Conservation (phyloP, 129 eudicot species). For the Oenanthe sinensis region DNA sequence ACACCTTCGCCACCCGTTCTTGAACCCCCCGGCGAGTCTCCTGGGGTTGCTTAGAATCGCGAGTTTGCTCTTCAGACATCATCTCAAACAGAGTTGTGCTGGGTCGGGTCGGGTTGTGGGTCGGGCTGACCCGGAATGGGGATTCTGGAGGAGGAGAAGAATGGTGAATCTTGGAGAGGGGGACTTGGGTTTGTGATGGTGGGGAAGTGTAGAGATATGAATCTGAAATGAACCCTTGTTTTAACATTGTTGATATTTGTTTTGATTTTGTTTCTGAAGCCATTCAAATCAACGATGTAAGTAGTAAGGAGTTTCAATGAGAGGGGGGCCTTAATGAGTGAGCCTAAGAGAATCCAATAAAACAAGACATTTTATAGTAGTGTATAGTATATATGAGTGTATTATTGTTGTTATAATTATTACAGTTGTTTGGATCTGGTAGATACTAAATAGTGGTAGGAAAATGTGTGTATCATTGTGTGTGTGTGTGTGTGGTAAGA, state of each 20-base stretch:
- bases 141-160: constrained; percentile 17
- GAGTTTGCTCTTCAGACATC: constrained; percentile 71
- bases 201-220: constrained; percentile 48
- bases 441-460: background rate
- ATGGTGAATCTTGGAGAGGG: constrained; percentile 5
- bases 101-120: constrained; percentile 26
- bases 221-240: constrained; percentile 81
- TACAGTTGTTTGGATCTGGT: background rate
- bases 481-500: background rate
- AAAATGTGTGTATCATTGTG: too few species aligned
- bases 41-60: constrained; percentile 29
- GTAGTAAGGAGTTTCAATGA: background rate
- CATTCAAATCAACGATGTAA: constrained; percentile 26
- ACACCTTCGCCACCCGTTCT: constrained; percentile 46
- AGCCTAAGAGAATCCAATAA: background rate
- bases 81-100: constrained; percentile 80
- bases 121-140: constrained; percentile 11
- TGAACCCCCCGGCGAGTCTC: constrained; percentile 27
- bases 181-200: constrained; percentile 12
- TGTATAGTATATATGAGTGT: background rate
- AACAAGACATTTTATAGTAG: background rate
- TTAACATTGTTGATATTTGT: constrained; percentile 76
- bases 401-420: background rate
- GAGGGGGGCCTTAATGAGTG: background rate
- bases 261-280: constrained; percentile 29